These are phyloP conservation scores for Zarea fungicola DNA, from an alignment of 2,329 filamentous ascomycete genomes.

Conservation along the genomic window DNA sequence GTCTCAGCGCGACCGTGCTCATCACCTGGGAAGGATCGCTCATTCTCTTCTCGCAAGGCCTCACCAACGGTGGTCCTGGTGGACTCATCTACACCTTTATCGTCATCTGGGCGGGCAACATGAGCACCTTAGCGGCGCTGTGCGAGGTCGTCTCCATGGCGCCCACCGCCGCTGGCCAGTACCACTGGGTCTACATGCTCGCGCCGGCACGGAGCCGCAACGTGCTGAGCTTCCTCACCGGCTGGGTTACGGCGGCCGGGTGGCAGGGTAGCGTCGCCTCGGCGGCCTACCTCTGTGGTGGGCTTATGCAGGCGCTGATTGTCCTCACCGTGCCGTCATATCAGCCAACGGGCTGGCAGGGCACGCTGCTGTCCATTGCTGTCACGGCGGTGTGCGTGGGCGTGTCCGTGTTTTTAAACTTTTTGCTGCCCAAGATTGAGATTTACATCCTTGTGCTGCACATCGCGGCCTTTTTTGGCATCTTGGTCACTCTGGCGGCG, in stretches of 20 bases:
- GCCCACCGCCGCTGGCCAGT: slow-evolving; percentile 48
- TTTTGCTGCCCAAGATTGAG: slow-evolving; percentile 13
- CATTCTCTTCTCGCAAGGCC: slow-evolving; percentile 20
- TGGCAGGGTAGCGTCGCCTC: slow-evolving; percentile 24
- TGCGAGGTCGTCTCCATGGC: slow-evolving; percentile 36
- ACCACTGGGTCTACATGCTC: slow-evolving; percentile 50
- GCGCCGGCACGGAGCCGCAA: slow-evolving; percentile 37
- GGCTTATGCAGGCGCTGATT: neutral
- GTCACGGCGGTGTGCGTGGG: neutral
- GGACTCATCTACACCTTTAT: slow-evolving; percentile 46
- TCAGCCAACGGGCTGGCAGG: slow-evolving; percentile 5
- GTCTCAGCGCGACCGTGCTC: slow-evolving; percentile 41
- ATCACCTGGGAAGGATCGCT: slow-evolving; percentile 41
- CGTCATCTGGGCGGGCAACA: slow-evolving; percentile 36
- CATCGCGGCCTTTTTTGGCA: slow-evolving; percentile 8
- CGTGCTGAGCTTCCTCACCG: slow-evolving; percentile 28
- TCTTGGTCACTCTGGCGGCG: slow-evolving; percentile 1
- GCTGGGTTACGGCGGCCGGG: slow-evolving; percentile 23
- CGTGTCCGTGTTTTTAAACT: slow-evolving; percentile 1
- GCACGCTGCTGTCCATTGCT: slow-evolving; percentile 9
- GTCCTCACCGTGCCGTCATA: slow-evolving; percentile 1
- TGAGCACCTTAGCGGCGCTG: slow-evolving; percentile 28
- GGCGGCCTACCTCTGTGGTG: slow-evolving; percentile 5
- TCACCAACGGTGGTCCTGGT: slow-evolving; percentile 41
- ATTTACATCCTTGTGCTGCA: slow-evolving; percentile 10